Conservation (phyloP, 495 filamentous ascomycete genomes). For the Penicillium tannophilum region DNA sequence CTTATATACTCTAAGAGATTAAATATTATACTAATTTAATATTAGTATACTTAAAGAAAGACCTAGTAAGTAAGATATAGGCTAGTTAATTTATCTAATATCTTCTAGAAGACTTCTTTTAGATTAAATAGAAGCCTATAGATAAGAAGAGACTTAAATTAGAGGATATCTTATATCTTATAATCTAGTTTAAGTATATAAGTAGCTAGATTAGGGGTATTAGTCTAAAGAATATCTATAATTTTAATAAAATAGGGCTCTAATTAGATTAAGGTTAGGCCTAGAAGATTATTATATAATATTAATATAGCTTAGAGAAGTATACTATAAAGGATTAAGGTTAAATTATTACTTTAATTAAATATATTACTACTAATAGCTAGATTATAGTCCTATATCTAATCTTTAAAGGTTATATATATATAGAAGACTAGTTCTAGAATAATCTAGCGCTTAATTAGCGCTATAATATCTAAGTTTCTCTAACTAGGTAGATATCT, state of each 20-base stretch:
- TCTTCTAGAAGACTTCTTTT: not conserved
- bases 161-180: not conserved
- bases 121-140: not conserved
- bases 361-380: not conserved
- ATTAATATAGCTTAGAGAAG: not conserved
- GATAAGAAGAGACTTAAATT: not conserved
- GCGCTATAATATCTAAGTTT: not conserved
- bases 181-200: not conserved
- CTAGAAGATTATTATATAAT: not conserved
- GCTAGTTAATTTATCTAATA: not conserved
- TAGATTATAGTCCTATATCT: not conserved
- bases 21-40: not conserved
- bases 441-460: not conserved
- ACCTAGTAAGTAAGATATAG: not conserved
- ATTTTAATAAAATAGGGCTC: not conserved
- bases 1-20: not conserved
- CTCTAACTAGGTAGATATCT: not conserved
- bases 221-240: constrained; percentile 3
- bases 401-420: not conserved
- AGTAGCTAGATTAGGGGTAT: not conserved
- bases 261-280: not conserved
- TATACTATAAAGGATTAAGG: not conserved
- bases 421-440: not conserved
- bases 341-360: not conserved
- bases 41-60: not conserved